Evolutionary conservation across 2,329 filamentous ascomycete species (phyloP).

Genomic region (Arthrobotrys sphaeroides): DNA sequence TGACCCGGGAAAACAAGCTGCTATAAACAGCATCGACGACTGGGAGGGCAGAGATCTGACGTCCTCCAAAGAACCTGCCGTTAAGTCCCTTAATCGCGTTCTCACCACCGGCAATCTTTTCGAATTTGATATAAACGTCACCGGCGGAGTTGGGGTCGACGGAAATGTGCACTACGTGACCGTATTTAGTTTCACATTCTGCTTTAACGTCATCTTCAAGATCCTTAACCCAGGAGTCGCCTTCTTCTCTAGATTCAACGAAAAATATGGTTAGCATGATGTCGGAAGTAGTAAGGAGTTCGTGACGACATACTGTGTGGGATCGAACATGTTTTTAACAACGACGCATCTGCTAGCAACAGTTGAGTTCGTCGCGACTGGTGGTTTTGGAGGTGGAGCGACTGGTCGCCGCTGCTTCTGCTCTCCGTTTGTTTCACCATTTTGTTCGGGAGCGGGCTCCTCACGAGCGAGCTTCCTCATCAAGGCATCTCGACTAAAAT

Average conservation of each 20-base stretch:
- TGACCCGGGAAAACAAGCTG: constrained; percentile 89
- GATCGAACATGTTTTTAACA: constrained; percentile 94
- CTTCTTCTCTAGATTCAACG: constrained; percentile 73
- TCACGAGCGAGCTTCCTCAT: constrained; percentile 99
- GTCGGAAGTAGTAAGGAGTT: neutral
- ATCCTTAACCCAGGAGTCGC: constrained; percentile 88
- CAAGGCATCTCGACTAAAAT: constrained; percentile 96
- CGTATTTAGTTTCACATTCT: constrained; percentile 95
- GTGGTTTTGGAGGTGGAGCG: constrained; percentile 43
- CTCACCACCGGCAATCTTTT: constrained; percentile 91
- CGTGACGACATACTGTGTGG: constrained; percentile 76
- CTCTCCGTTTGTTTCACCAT: constrained; percentile 58
- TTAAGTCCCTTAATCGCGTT: constrained; percentile 98
- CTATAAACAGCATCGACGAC: constrained; percentile 99
- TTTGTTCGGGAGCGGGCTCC: constrained; percentile 73
- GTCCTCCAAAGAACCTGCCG: constrained; percentile 91
- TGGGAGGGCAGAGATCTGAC: constrained; percentile 90
- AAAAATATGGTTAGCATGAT: constrained; percentile 11
- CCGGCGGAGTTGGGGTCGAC: constrained; percentile 92
- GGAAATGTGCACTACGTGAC: constrained; percentile 95
- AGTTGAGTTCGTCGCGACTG: constrained; percentile 68
- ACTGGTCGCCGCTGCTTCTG: constrained; percentile 31
- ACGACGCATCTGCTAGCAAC: constrained; percentile 93
- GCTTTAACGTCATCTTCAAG: constrained; percentile 90
- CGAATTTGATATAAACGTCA: constrained; percentile 98